These are phyloP conservation scores for Russula compacta DNA, from an alignment of 768 basidiomycete genomes.

Conservation along the genomic window DNA sequence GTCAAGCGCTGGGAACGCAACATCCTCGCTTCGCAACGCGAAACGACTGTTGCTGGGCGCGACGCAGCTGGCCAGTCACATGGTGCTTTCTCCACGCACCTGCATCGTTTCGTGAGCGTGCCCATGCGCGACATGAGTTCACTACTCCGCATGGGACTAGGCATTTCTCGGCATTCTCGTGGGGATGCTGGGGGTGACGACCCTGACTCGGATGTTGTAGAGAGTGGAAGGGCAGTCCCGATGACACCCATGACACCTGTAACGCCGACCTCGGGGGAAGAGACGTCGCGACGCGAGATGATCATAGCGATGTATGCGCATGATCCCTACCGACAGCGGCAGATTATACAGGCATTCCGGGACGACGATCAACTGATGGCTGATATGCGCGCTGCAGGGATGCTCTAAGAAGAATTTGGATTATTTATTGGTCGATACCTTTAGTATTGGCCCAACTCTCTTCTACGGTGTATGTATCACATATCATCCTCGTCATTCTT, in stretches of 20 bases:
- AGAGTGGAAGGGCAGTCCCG: slow-evolving; percentile 6
- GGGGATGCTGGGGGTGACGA: slow-evolving; percentile 7
- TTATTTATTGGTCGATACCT: neutral
- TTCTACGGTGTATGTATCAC: neutral
- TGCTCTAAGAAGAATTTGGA: slow-evolving; percentile 36
- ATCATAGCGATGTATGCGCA: slow-evolving; percentile 34
- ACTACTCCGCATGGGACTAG: slow-evolving; percentile 27
- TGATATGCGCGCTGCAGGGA: slow-evolving; percentile 54
- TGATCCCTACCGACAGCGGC: slow-evolving; percentile 36
- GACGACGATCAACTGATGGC: slow-evolving; percentile 50
- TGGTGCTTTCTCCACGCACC: slow-evolving; percentile 16
- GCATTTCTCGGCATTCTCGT: slow-evolving; percentile 18
- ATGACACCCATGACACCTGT: slow-evolving; percentile 1
- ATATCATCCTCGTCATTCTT: neutral
- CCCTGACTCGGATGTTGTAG: neutral
- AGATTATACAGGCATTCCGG: slow-evolving; percentile 37
- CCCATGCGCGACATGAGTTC: slow-evolving; percentile 24
- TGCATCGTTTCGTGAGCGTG: slow-evolving; percentile 25
- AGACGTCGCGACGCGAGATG: slow-evolving; percentile 28
- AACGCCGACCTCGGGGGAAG: slow-evolving; percentile 6
- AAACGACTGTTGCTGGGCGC: slow-evolving; percentile 21
- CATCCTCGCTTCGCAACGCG: slow-evolving; percentile 51
- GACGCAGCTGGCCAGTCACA: slow-evolving; percentile 20
- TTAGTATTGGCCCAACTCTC: neutral
- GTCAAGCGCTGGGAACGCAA: slow-evolving; percentile 84